Conservation (phyloP, 179 eudicot species). For the Spinacia oleracea region DNA sequence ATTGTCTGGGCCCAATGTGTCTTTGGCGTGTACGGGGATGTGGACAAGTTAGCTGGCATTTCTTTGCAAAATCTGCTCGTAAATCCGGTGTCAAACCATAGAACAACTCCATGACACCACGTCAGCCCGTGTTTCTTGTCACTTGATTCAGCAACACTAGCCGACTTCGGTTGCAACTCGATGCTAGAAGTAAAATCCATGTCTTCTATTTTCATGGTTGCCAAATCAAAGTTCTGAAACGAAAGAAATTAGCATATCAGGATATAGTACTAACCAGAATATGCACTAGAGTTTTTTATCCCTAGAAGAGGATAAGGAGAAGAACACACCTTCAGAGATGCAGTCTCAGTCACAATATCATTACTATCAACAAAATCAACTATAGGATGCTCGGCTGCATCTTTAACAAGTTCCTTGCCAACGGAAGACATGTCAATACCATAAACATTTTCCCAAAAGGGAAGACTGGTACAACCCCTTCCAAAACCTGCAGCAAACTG, state of each 20-base stretch:
- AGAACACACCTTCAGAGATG: constrained; percentile 67
- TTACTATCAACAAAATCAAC: constrained; percentile 70
- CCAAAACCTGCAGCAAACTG: constrained; percentile 98
- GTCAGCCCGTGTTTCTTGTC: constrained; percentile 30
- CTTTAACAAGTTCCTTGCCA: constrained; percentile 80
- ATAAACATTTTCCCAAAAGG: constrained; percentile 92
- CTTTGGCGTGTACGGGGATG: constrained; percentile 66
- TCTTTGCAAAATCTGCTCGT: constrained; percentile 81
- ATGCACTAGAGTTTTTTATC: background rate
- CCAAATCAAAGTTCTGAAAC: constrained; percentile 75
- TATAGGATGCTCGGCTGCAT: constrained; percentile 75
- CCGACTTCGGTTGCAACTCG: constrained; percentile 50
- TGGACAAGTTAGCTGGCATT: constrained; percentile 60
- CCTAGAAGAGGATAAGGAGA: background rate
- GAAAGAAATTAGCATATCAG: constrained; percentile 16
- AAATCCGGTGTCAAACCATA: constrained; percentile 94
- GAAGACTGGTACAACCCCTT: constrained; percentile 80
- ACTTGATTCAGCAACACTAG: background rate
- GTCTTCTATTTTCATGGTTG: constrained; percentile 64
- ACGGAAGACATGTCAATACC: constrained; percentile 88
- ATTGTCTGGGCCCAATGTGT: constrained; percentile 95
- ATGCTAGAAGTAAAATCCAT: constrained; percentile 80
- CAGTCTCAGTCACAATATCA: constrained; percentile 71
- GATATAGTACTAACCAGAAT: background rate
- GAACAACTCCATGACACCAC: constrained; percentile 73